Conservation (phyloP, 148 eudicot species). For the Talinum fruticosum region DNA sequence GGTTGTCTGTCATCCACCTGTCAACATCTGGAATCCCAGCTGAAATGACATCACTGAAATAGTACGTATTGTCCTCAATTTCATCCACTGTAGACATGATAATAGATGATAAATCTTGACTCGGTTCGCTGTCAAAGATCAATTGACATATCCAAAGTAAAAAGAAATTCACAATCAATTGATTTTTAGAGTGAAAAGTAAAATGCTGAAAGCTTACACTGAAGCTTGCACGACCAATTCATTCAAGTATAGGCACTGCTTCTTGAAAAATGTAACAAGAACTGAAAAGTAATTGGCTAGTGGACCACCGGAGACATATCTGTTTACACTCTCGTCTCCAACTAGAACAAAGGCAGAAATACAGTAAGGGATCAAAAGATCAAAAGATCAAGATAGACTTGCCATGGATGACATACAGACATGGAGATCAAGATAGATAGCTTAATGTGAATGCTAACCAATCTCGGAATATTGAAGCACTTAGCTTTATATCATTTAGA, state of each 20-base stretch:
- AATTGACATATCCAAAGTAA: constrained; percentile 23
- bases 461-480: too few relatives aligned
- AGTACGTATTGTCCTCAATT: constrained; percentile 91
- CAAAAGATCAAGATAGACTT: too few relatives aligned
- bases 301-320: constrained; percentile 55
- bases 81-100: constrained; percentile 75
- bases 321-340: constrained; percentile 89
- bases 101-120: constrained; percentile 46
- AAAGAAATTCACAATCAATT: not conserved
- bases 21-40: constrained; percentile 98
- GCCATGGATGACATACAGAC: too few relatives aligned
- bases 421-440: too few relatives aligned
- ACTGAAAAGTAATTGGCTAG: constrained; percentile 68
- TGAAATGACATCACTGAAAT: constrained; percentile 90
- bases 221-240: constrained; percentile 54
- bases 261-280: constrained; percentile 64
- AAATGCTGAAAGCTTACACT: constrained; percentile 43
- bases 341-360: constrained; percentile 44
- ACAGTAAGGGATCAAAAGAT: too few relatives aligned
- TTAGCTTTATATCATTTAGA: too few relatives aligned
- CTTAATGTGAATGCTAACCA: too few relatives aligned
- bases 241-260: constrained; percentile 67
- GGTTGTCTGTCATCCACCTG: constrained; percentile 66
- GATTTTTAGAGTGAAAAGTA: constrained; percentile 16
- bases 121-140: constrained; percentile 48